Conservation (phyloP, 1,284 basidiomycete species). For the Cerioporus squamosus region DNA sequence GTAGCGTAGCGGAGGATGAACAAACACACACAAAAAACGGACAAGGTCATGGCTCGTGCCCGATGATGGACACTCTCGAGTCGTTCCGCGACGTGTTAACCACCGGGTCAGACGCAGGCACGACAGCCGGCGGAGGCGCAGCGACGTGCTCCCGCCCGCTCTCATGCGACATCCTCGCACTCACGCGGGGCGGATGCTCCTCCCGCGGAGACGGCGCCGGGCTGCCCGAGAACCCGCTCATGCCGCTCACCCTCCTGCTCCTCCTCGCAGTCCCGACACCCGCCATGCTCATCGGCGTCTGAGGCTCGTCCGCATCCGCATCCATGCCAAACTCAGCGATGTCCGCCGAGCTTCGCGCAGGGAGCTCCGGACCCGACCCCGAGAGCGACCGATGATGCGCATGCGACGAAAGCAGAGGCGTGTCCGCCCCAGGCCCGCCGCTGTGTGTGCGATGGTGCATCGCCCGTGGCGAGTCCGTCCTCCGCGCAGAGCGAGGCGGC, state of each 20-base stretch:
- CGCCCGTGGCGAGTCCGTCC: conserved; percentile 18
- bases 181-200: background rate
- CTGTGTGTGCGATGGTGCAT: conserved; percentile 32
- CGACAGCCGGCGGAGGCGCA: background rate
- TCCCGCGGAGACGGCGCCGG: background rate
- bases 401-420: conserved; percentile 38
- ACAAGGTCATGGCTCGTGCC: conserved; percentile 7
- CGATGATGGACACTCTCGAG: conserved; percentile 10
- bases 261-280: conserved; percentile 25
- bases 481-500: conserved; percentile 11
- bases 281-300: conserved; percentile 25
- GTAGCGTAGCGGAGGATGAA: no score
- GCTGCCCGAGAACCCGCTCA: background rate
- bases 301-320: no score
- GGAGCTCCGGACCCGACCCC: background rate
- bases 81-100: conserved; percentile 7
- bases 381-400: background rate
- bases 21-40: no score
- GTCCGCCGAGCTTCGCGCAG: conserved; percentile 16
- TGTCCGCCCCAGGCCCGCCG: conserved; percentile 26
- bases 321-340: conserved; percentile 17
- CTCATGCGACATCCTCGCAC: background rate
- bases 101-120: background rate
- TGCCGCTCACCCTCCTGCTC: conserved; percentile 1
- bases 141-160: background rate